Conservation (phyloP, 116 monocot species). For the Posidonia oceanica region DNA sequence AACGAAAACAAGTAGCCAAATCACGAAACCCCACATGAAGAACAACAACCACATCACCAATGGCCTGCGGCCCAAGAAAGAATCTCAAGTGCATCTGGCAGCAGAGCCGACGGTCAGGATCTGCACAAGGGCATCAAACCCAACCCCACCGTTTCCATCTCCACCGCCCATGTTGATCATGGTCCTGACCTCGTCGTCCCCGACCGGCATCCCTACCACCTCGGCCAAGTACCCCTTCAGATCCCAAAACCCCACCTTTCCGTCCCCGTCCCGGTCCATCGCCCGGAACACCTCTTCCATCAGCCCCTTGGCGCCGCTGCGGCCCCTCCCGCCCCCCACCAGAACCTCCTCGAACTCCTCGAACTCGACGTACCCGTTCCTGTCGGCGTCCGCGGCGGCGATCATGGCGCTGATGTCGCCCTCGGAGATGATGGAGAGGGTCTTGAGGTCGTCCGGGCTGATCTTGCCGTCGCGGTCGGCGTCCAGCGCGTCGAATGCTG, state of each 20-base stretch:
- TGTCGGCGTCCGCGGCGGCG: slow-evolving; percentile 54
- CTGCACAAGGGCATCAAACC: slow-evolving; percentile 27
- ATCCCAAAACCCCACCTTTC: slow-evolving; percentile 61
- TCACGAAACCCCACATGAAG: no score
- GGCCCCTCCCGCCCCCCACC: background rate
- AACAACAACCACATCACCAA: background rate
- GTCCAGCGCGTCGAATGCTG: slow-evolving; percentile 80
- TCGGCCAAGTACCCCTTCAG: slow-evolving; percentile 31
- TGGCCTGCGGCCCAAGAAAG: no score
- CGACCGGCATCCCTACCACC: slow-evolving; percentile 31
- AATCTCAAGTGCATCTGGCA: background rate
- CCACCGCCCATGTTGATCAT: slow-evolving; percentile 52
- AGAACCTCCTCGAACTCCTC: slow-evolving; percentile 53
- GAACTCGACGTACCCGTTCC: slow-evolving; percentile 66
- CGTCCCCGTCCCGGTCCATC: slow-evolving; percentile 81
- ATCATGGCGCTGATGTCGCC: slow-evolving; percentile 67
- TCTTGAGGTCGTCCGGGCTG: slow-evolving; percentile 60
- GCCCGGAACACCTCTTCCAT: slow-evolving; percentile 56
- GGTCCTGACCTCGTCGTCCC: slow-evolving; percentile 42
- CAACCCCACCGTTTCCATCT: slow-evolving; percentile 21
- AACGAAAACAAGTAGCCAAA: no score
- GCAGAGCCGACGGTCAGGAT: slow-evolving; percentile 27
- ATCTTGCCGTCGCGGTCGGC: slow-evolving; percentile 83
- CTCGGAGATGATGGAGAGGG: slow-evolving; percentile 31
- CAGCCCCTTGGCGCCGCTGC: background rate